Conservation (phyloP, 1,139 yeast genomes). For the Suhomyces terraborum region DNA sequence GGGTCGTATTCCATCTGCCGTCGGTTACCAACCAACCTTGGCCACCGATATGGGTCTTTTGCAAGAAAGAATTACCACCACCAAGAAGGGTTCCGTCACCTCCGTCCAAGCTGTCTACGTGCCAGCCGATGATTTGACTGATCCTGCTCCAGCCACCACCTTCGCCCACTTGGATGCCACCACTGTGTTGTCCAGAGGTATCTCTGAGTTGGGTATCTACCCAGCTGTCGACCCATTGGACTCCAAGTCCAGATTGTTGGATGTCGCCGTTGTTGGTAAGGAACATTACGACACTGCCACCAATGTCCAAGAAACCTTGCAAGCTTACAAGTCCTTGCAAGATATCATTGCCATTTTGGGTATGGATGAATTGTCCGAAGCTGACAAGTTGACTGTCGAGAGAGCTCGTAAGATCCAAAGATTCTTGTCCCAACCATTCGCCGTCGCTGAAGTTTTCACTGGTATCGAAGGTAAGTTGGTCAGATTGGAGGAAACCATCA, state of each 20-base stretch:
- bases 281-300: constrained; percentile 98
- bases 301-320: constrained; percentile 95
- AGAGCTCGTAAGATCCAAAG: constrained; percentile 99
- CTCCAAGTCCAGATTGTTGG: constrained; percentile 98
- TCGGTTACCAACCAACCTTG: constrained; percentile 99
- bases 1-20: constrained; percentile 99
- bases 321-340: constrained; percentile 99
- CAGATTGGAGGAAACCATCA: constrained; percentile 91
- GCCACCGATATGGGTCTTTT: constrained; percentile 99
- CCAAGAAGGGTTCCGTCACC: constrained; percentile 99
- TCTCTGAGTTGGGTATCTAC: constrained; percentile 99
- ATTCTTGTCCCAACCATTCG: constrained; percentile 99
- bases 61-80: constrained; percentile 99
- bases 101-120: constrained; percentile 99
- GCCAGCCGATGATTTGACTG: constrained; percentile 99
- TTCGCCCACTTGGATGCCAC: constrained; percentile 99
- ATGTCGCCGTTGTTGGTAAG: constrained; percentile 95
- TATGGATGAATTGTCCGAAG: constrained; percentile 99
- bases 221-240: constrained; percentile 99
- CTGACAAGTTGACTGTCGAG: constrained; percentile 98
- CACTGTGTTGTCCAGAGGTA: constrained; percentile 99
- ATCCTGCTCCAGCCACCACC: constrained; percentile 99
- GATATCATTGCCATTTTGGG: constrained; percentile 99
- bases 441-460: constrained; percentile 99
- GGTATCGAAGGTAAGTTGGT: constrained; percentile 99